Conservation (phyloP, 176 grass and related monocot genomes). For the Puccinellia tenuiflora region DNA sequence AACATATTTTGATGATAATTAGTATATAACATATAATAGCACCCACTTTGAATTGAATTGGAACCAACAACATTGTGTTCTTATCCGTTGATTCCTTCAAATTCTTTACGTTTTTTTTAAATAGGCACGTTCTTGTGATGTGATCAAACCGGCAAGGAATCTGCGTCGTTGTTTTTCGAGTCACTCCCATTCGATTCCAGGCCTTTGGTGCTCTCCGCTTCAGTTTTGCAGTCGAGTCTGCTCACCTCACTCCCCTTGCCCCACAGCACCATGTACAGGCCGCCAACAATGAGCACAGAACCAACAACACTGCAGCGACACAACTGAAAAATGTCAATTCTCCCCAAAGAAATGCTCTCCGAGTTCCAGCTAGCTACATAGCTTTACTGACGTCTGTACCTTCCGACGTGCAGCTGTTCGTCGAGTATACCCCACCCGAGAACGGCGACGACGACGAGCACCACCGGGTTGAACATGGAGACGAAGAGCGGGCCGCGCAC, state of each 20-base stretch:
- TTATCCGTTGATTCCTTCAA: not conserved
- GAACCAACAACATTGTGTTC: not conserved
- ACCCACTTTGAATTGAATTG: not conserved
- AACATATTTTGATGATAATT: too few relatives aligned
- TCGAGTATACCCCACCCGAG: slow-evolving; percentile 67
- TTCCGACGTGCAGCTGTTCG: slow-evolving; percentile 67
- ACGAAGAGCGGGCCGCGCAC: slow-evolving; percentile 67
- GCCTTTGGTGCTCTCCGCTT: not conserved
- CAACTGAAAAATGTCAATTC: not conserved
- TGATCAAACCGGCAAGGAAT: not conserved
- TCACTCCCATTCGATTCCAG: not conserved
- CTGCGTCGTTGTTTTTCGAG: not conserved
- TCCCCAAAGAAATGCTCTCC: not conserved
- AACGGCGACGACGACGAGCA: slow-evolving; percentile 67
- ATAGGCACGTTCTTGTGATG: not conserved
- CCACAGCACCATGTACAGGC: slow-evolving; percentile 87
- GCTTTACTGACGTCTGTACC: slow-evolving; percentile 17
- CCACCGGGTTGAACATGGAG: slow-evolving; percentile 88
- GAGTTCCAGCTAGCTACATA: not conserved
- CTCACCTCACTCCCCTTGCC: slow-evolving; percentile 60
- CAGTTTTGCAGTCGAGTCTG: not conserved
- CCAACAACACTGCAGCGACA: slow-evolving; percentile 36
- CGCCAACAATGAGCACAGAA: slow-evolving; percentile 55
- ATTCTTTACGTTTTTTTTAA: not conserved
- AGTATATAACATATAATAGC: not conserved